Evolutionary conservation across 345 rosid species (phyloP).

Genomic region (Linum usitatissimum): DNA sequence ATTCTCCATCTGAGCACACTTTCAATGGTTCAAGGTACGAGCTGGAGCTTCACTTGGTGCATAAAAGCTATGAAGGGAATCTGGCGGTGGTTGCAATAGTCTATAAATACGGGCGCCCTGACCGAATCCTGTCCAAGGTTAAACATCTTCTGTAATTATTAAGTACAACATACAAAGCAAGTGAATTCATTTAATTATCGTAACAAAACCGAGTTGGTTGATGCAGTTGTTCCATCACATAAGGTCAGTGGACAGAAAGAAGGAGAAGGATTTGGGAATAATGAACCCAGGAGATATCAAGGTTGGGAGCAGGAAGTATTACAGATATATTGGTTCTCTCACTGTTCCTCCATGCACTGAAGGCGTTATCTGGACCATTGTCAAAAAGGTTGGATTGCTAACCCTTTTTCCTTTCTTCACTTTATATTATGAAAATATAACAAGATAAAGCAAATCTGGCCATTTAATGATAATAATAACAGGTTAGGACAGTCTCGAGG

Average conservation of each 20-base stretch:
- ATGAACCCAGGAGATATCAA: not conserved
- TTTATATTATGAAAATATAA: too few relatives aligned
- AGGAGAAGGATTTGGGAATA: slow-evolving; percentile 3
- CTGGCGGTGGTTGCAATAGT: slow-evolving; percentile 45
- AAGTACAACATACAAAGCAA: too few relatives aligned
- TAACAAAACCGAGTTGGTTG: too few relatives aligned
- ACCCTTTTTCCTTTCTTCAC: not conserved
- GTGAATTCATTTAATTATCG: too few relatives aligned
- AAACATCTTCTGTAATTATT: too few relatives aligned
- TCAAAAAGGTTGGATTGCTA: not conserved
- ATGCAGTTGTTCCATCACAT: slow-evolving; percentile 4
- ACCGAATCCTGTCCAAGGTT: slow-evolving; percentile 52
- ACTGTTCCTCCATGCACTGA: too few relatives aligned
- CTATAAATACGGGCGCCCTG: slow-evolving; percentile 44
- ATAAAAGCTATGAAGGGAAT: slow-evolving; percentile 20
- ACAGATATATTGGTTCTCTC: not conserved
- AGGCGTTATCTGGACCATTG: not conserved
- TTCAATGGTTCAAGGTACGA: slow-evolving; percentile 13
- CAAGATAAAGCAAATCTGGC: too few relatives aligned
- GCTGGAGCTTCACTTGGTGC: slow-evolving; percentile 63
- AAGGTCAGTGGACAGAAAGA: not conserved
- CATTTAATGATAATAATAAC: too few relatives aligned
- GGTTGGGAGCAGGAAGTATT: not conserved
- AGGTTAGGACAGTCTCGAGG: slow-evolving; percentile 1
- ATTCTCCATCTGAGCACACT: slow-evolving; percentile 8